Conservation (phyloP, 495 filamentous ascomycete genomes). For the Xylaria curta region DNA sequence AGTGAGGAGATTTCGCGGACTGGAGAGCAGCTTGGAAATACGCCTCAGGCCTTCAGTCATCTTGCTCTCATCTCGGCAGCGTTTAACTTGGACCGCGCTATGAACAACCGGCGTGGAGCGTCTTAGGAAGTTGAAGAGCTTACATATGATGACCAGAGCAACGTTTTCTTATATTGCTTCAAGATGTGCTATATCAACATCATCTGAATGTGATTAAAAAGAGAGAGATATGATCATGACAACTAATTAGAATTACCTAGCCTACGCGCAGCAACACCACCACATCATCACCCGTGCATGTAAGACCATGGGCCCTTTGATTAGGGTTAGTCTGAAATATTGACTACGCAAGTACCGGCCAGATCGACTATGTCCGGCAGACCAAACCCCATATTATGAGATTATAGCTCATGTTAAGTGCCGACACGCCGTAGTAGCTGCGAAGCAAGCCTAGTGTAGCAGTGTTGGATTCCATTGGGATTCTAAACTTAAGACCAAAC, state of each 20-base stretch:
- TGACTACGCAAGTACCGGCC: not conserved
- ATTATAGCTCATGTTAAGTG: not conserved
- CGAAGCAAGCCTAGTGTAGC: not conserved
- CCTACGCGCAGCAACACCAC: not conserved
- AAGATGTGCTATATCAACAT: not conserved
- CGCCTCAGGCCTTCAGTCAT: constrained; percentile 76
- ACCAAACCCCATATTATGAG: not conserved
- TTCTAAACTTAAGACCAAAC: not conserved
- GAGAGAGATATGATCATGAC: not conserved
- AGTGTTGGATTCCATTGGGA: not conserved
- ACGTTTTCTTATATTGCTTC: not conserved
- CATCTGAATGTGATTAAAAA: too few species aligned
- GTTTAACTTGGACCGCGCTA: constrained; percentile 68
- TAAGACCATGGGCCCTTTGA: not conserved
- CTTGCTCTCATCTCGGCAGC: constrained; percentile 73
- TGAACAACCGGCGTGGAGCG: not conserved
- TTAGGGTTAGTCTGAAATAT: too few species aligned
- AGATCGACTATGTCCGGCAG: not conserved
- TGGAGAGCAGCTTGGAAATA: constrained; percentile 77
- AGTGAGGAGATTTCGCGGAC: constrained; percentile 74
- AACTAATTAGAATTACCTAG: not conserved
- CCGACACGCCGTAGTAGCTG: not conserved
- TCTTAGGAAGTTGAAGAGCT: not conserved
- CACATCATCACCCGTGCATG: not conserved
- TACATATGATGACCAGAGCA: not conserved